Percentiles rank a stretch among this genome's conserved stretches.
Conservation (phyloP, 306 rosid species). For the Citrullus colocynthis region DNA sequence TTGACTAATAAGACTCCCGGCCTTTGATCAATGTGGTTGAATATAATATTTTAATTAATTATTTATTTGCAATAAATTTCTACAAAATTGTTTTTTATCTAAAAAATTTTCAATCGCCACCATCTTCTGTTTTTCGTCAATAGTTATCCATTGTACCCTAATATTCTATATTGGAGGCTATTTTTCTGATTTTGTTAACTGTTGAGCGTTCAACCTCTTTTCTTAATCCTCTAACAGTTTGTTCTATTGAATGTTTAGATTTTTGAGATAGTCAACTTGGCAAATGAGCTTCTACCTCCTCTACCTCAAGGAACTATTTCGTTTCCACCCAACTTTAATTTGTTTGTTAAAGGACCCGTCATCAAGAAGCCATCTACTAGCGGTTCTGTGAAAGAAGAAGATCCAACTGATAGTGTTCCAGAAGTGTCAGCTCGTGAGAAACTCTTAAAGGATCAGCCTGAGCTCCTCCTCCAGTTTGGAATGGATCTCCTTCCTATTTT, state of each 20-base stretch:
- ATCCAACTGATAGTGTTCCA: conserved; percentile 39
- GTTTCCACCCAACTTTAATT: conserved; percentile 53
- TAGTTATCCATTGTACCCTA: not conserved
- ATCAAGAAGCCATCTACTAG: conserved; percentile 56
- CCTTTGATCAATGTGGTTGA: not conserved
- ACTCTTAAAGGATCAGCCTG: conserved; percentile 80
- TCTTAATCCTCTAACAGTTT: not conserved
- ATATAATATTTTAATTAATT: not conserved
- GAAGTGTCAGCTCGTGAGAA: conserved; percentile 88
- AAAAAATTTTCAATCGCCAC: not conserved
- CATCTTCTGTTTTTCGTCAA: not conserved
- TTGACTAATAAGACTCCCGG: not conserved
- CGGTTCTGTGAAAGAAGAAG: conserved; percentile 71
- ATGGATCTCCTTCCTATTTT: conserved; percentile 90
- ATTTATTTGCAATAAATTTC: not conserved
- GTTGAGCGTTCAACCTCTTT: not conserved
- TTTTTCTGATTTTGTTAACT: not conserved
- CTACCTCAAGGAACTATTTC: conserved; percentile 88
- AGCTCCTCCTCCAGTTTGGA: conserved; percentile 85
- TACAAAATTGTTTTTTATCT: not conserved
- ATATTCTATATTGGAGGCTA: not conserved
- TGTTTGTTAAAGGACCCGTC: conserved; percentile 65
- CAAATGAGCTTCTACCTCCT: conserved; percentile 93
- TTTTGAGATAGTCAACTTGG: conserved; percentile 91
- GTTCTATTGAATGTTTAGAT: conserved; percentile 32